phyloP scores from a whole-genome alignment of 768 basidiomycete species.

The Boletellus sp. region DNA sequence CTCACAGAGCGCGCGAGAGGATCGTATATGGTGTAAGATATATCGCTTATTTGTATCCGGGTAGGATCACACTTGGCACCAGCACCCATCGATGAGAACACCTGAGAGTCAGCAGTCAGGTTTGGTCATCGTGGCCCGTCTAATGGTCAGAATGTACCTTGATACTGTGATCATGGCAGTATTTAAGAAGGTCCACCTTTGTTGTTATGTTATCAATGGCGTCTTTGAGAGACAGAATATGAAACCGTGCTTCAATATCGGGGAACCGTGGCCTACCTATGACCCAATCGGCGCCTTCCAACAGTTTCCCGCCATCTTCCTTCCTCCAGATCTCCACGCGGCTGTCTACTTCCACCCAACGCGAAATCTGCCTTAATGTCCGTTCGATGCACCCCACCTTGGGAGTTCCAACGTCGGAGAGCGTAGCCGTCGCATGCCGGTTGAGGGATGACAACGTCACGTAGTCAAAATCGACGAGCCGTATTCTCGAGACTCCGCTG shows the following conservation, averaged over 20 bases:
- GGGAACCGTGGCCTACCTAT: slow-evolving; percentile 53
- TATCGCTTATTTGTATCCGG: slow-evolving; percentile 91
- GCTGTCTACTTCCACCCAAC: slow-evolving; percentile 86
- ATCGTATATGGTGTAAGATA: slow-evolving; percentile 89
- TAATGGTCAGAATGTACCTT: slow-evolving; percentile 46
- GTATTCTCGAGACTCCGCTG: slow-evolving; percentile 72
- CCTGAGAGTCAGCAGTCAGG: slow-evolving; percentile 37
- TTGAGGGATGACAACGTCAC: slow-evolving; percentile 95
- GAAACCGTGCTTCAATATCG: slow-evolving; percentile 1
- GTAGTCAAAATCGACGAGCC: slow-evolving; percentile 93
- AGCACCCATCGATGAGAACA: slow-evolving; percentile 97
- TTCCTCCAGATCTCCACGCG: slow-evolving; percentile 84
- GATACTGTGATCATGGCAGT: slow-evolving; percentile 76
- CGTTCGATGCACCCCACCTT: slow-evolving; percentile 81
- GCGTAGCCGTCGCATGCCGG: slow-evolving; percentile 84
- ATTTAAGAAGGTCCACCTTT: slow-evolving; percentile 89
- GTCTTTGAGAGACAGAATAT: slow-evolving; percentile 44
- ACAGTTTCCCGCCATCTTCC: slow-evolving; percentile 66
- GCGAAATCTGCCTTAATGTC: slow-evolving; percentile 65
- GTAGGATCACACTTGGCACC: slow-evolving; percentile 94
- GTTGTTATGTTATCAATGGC: slow-evolving; percentile 98
- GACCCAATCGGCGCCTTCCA: slow-evolving; percentile 92
- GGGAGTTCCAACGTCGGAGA: slow-evolving; percentile 89
- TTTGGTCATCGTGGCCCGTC: not conserved
- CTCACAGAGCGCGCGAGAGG: slow-evolving; percentile 91